Evolutionary conservation across 192 early-diverging fungal genomes (phyloP).

Genomic region (Coemansia pectinata): DNA sequence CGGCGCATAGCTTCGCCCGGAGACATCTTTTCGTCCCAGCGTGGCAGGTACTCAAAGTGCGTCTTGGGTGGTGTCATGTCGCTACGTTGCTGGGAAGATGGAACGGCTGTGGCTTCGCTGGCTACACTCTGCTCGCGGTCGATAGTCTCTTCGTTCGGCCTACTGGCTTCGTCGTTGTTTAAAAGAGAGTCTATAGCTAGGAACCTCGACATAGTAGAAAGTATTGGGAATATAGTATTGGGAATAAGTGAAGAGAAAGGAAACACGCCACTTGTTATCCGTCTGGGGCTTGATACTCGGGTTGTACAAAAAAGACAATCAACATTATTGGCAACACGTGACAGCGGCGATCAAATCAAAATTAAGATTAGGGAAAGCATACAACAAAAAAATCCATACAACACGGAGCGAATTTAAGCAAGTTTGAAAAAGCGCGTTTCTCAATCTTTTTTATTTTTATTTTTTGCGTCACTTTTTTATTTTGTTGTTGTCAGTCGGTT

Average conservation of each 20-base stretch:
- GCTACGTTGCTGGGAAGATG: not conserved
- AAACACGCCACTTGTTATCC: not conserved
- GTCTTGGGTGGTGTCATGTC: not conserved
- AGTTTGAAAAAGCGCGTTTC: too few species aligned
- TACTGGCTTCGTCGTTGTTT: not conserved
- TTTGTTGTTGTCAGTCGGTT: not conserved
- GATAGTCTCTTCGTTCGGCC: not conserved
- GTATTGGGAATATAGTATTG: not conserved
- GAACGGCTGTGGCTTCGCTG: not conserved
- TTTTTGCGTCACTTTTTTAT: not conserved
- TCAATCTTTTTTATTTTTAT: too few species aligned
- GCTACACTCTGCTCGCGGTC: not conserved
- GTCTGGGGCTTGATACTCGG: too few species aligned
- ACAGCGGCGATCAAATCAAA: not conserved
- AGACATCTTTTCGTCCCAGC: conserved; percentile 10
- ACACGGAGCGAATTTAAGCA: too few species aligned
- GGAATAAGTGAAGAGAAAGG: not conserved
- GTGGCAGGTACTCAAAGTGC: not conserved
- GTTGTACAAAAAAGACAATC: too few species aligned
- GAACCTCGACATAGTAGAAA: not conserved
- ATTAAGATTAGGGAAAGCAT: not conserved
- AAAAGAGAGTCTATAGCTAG: not conserved
- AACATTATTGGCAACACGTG: not conserved
- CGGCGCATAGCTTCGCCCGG: conserved; percentile 17
- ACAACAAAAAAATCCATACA: too few species aligned